phyloP scores from a whole-genome alignment of 805 yeast species.

The Wickerhamiella sorbophila region DNA sequence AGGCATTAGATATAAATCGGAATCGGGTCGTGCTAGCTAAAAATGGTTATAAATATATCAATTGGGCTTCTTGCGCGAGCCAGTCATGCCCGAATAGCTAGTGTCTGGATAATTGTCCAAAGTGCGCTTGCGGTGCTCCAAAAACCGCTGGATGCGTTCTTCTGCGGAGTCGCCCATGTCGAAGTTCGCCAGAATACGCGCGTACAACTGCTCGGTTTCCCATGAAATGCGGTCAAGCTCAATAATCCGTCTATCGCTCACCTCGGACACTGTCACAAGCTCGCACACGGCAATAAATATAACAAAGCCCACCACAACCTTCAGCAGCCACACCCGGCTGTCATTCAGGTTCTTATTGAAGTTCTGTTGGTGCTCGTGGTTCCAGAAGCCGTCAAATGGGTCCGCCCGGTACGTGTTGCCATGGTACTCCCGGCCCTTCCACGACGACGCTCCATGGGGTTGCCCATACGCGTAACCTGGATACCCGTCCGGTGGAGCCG shows the following conservation, averaged over 20 bases:
- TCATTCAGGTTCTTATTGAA: constrained; percentile 28
- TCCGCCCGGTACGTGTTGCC: neutral
- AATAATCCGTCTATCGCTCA: constrained; percentile 14
- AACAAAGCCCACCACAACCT: constrained; percentile 30
- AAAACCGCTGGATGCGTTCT: constrained; percentile 40
- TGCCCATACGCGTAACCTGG: neutral
- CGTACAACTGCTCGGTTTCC: constrained; percentile 13
- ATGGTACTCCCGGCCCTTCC: neutral
- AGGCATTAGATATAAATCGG: neutral
- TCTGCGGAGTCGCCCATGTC: constrained; percentile 38
- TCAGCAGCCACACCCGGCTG: constrained; percentile 31
- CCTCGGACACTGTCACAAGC: constrained; percentile 23
- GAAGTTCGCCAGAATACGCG: constrained; percentile 30
- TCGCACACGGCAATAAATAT: constrained; percentile 28
- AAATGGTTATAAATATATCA: no score
- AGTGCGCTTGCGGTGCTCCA: constrained; percentile 25
- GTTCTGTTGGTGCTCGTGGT: constrained; percentile 23
- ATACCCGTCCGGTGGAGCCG: neutral
- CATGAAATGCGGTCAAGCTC: constrained; percentile 4
- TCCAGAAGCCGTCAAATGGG: constrained; percentile 9
- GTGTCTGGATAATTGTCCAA: constrained; percentile 7
- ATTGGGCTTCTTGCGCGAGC: no score
- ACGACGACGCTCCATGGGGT: neutral
- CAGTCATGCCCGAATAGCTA: constrained; percentile 3
- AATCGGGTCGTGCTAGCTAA: no score